Percentiles rank a stretch among this genome's conserved stretches.
Evolutionary conservation across 2,329 filamentous ascomycete genomes (phyloP).

Genomic region (Hymenoscyphus salicellus): DNA sequence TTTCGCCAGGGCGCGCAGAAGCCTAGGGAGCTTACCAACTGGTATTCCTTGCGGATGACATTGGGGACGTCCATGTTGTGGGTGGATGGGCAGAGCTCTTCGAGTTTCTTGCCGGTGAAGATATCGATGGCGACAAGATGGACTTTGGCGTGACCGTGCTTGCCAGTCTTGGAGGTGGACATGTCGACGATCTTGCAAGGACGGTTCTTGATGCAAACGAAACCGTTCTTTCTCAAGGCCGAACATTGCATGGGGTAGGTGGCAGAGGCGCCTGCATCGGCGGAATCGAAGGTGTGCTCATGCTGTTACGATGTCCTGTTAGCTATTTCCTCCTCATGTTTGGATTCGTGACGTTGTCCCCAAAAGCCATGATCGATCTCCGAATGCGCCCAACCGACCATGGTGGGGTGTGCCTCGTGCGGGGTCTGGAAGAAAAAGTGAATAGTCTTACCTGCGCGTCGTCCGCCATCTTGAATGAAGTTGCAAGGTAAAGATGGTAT

Average conservation of each 20-base stretch:
- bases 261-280: constrained; percentile 90
- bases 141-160: constrained; percentile 99
- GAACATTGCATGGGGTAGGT: constrained; percentile 99
- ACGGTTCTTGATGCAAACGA: constrained; percentile 96
- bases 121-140: constrained; percentile 97
- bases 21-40: constrained; percentile 68
- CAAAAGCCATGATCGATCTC: not conserved
- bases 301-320: constrained; percentile 27
- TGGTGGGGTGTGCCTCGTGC: constrained; percentile 31
- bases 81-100: constrained; percentile 98
- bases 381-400: constrained; percentile 29
- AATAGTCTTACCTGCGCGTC: constrained; percentile 58
- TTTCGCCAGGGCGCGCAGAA: not conserved
- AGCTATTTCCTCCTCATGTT: constrained; percentile 9
- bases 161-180: constrained; percentile 99
- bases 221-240: constrained; percentile 98
- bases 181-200: constrained; percentile 99
- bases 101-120: constrained; percentile 99
- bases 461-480: constrained; percentile 58
- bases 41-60: constrained; percentile 85
- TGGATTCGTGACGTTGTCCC: not conserved
- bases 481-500: constrained; percentile 28
- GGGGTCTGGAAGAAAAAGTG: constrained; percentile 20
- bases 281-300: constrained; percentile 76
- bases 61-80: constrained; percentile 97